Evolutionary conservation across 306 rosid genomes (phyloP).

Genomic region (Astragalus membranaceus): DNA sequence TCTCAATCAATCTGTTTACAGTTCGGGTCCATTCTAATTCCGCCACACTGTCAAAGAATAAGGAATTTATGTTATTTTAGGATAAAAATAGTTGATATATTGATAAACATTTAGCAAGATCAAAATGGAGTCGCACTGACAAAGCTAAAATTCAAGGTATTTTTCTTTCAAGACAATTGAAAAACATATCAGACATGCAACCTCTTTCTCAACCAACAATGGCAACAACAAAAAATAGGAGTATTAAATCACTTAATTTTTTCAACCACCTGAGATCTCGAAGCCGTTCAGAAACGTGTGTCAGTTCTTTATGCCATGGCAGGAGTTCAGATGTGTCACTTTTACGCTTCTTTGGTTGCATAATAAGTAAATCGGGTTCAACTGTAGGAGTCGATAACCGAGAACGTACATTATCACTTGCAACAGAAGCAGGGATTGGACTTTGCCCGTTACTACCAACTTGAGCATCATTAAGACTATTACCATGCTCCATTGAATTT

Average conservation of each 20-base stretch:
- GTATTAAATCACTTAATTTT: slow-evolving; percentile 13
- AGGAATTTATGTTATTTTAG: background rate
- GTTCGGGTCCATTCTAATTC: slow-evolving; percentile 75
- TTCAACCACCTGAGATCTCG: slow-evolving; percentile 56
- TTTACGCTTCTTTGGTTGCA: slow-evolving; percentile 75
- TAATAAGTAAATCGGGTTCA: slow-evolving; percentile 39
- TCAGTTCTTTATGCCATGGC: slow-evolving; percentile 73
- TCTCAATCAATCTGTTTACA: slow-evolving; percentile 63
- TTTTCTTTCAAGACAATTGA: background rate
- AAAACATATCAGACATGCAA: background rate
- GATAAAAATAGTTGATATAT: background rate
- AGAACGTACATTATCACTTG: slow-evolving; percentile 38
- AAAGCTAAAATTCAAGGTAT: background rate
- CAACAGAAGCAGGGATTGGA: slow-evolving; percentile 31
- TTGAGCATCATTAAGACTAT: slow-evolving; percentile 38
- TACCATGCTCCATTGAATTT: slow-evolving; percentile 42
- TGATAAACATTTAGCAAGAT: background rate
- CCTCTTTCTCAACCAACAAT: background rate
- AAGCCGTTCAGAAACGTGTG: slow-evolving; percentile 47
- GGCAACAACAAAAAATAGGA: background rate
- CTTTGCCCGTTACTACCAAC: slow-evolving; percentile 25
- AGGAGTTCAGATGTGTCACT: slow-evolving; percentile 57
- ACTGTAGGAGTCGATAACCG: slow-evolving; percentile 32
- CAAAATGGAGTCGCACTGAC: background rate
- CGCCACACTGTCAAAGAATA: slow-evolving; percentile 50